phyloP scores from a whole-genome alignment of 495 filamentous ascomycete species.

The Friedmanniomyces simplex region DNA sequence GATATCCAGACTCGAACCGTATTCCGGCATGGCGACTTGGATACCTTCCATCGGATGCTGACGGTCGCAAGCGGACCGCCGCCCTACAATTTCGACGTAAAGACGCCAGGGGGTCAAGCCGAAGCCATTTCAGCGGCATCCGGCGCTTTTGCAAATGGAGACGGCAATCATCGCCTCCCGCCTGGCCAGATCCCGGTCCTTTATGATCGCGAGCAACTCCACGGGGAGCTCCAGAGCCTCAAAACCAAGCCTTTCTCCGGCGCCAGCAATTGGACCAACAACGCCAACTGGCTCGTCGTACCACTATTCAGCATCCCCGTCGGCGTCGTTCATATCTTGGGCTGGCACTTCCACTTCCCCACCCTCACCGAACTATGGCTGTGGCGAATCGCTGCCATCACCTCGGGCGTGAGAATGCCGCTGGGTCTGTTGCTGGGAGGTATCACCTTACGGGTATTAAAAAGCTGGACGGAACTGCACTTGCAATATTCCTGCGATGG shows the following conservation, averaged over 20 bases:
- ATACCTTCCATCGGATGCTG: neutral
- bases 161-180: neutral
- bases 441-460: no score
- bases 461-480: no score
- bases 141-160: neutral
- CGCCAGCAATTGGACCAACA: no score
- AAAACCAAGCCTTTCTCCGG: neutral
- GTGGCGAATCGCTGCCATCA: conserved; percentile 1
- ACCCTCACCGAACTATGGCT: conserved; percentile 9
- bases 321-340: conserved; percentile 3
- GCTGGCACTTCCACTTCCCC: conserved; percentile 6
- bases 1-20: neutral
- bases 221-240: no score
- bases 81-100: no score
- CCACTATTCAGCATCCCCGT: neutral
- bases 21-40: neutral
- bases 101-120: no score
- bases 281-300: neutral
- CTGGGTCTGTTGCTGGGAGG: neutral
- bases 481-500: no score
- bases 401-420: neutral
- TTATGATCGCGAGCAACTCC: no score
- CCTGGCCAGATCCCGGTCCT: no score
- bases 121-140: no score
- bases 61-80: neutral